These are phyloP conservation scores for Kwoniella shivajii DNA, from an alignment of 1,284 basidiomycete genomes.

Conservation along the genomic window DNA sequence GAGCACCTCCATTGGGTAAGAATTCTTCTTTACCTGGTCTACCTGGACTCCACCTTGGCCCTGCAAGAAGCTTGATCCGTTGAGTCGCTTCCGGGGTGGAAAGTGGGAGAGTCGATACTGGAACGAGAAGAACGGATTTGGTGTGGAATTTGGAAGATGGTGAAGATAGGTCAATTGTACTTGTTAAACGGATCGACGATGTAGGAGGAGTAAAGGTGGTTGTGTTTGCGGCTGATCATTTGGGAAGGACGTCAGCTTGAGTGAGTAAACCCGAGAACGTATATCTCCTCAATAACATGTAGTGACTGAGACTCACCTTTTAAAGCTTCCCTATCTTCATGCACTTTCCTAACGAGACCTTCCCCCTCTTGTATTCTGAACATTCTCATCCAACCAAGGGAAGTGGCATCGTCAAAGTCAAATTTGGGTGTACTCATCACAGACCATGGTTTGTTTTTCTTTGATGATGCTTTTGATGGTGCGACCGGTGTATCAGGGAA, in stretches of 20 bases:
- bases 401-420: constrained; percentile 63
- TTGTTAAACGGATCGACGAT: constrained; percentile 65
- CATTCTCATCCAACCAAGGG: constrained; percentile 68
- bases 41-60: constrained; percentile 74
- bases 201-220: constrained; percentile 67
- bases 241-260: constrained; percentile 11
- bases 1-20: constrained; percentile 2
- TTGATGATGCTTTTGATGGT: constrained; percentile 2
- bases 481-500: constrained; percentile 12
- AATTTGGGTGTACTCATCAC: constrained; percentile 42
- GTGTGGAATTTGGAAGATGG: constrained; percentile 63
- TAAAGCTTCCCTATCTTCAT: constrained; percentile 78
- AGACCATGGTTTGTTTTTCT: constrained; percentile 13
- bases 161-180: constrained; percentile 74
- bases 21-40: constrained; percentile 58
- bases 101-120: constrained; percentile 71
- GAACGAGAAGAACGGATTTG: constrained; percentile 71
- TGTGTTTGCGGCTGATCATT: constrained; percentile 54
- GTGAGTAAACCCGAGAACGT: not conserved
- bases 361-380: constrained; percentile 69
- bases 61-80: constrained; percentile 78
- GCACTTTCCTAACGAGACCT: constrained; percentile 76
- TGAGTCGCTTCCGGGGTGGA: constrained; percentile 65
- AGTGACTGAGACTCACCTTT: constrained; percentile 63
- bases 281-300: no score